These are phyloP conservation scores for Dittrichia graveolens DNA, from an alignment of 129 eudicot genomes.

Conservation along the genomic window DNA sequence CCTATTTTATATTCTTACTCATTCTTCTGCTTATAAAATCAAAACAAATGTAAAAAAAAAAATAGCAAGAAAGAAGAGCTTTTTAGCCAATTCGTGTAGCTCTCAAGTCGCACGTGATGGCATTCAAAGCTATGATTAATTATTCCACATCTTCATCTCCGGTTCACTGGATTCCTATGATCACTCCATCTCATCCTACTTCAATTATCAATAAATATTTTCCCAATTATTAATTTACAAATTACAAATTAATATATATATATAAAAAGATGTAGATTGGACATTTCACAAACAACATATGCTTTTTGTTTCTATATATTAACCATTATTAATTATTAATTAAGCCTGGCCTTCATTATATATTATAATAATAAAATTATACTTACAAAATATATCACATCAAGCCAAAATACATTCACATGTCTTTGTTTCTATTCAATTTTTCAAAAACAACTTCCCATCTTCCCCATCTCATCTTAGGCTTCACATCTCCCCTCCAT, in stretches of 20 bases:
- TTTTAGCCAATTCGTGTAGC: neutral
- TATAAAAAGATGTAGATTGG: constrained; percentile 27
- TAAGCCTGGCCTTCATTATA: too few species aligned
- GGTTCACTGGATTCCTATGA: constrained; percentile 35
- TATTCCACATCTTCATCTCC: constrained; percentile 14
- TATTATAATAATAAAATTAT: too few species aligned
- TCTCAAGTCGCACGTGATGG: constrained; percentile 26
- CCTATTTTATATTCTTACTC: too few species aligned
- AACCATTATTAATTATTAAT: neutral
- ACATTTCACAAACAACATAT: constrained; percentile 16
- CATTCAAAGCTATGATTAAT: constrained; percentile 10
- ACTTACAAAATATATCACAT: too few species aligned
- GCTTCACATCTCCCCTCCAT: constrained; percentile 21
- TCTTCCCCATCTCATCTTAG: constrained; percentile 16
- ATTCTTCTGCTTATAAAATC: too few species aligned
- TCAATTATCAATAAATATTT: neutral
- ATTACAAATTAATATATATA: neutral
- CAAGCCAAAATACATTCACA: constrained; percentile 39
- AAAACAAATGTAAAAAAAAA: too few species aligned
- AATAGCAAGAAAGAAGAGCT: neutral
- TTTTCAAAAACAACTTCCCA: neutral
- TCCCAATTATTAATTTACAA: neutral
- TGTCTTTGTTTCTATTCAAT: constrained; percentile 31
- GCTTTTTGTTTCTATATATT: neutral
- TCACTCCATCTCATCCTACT: neutral